These are phyloP conservation scores for Heliamphora exappendiculata DNA, from an alignment of 148 eudicot species.

Conservation along the genomic window DNA sequence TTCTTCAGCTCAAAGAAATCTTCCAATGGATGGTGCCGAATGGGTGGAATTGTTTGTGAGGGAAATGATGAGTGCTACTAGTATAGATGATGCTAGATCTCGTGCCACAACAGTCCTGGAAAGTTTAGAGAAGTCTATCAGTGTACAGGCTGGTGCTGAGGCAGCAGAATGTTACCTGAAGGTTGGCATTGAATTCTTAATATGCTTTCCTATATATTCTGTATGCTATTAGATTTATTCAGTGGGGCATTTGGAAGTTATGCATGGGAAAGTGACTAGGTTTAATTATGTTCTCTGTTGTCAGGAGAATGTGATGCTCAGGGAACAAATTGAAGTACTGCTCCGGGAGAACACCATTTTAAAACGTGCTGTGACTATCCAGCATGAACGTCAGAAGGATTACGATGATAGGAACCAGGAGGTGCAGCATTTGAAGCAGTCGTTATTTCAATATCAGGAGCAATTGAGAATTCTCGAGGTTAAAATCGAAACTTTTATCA, in stretches of 20 bases:
- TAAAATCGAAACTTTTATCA: not conserved
- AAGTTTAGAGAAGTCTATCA: constrained; percentile 58
- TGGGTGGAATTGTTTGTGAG: constrained; percentile 77
- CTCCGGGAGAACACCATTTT: constrained; percentile 67
- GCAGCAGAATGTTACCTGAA: constrained; percentile 41
- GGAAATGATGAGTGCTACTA: constrained; percentile 70
- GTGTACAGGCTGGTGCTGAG: constrained; percentile 32
- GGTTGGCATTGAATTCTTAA: constrained; percentile 24
- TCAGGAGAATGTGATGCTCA: constrained; percentile 71
- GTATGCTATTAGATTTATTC: not conserved
- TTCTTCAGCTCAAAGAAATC: constrained; percentile 22
- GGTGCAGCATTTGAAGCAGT: constrained; percentile 67
- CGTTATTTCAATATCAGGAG: constrained; percentile 72
- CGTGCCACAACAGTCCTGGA: constrained; percentile 63
- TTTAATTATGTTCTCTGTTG: not conserved
- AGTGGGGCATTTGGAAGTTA: constrained; percentile 19
- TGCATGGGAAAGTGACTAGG: not conserved
- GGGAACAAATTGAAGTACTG: constrained; percentile 63
- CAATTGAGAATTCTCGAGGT: constrained; percentile 84
- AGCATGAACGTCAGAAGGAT: constrained; percentile 81
- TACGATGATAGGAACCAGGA: constrained; percentile 56
- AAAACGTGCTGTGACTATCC: constrained; percentile 75
- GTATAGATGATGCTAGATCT: constrained; percentile 62
- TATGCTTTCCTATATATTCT: not conserved
- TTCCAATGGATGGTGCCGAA: constrained; percentile 51